A percentile compares a stretch with the other conserved stretches of the same genome.
These are phyloP conservation scores for Pyronema domesticum DNA, from an alignment of 495 filamentous ascomycete species.

Conservation along the genomic window DNA sequence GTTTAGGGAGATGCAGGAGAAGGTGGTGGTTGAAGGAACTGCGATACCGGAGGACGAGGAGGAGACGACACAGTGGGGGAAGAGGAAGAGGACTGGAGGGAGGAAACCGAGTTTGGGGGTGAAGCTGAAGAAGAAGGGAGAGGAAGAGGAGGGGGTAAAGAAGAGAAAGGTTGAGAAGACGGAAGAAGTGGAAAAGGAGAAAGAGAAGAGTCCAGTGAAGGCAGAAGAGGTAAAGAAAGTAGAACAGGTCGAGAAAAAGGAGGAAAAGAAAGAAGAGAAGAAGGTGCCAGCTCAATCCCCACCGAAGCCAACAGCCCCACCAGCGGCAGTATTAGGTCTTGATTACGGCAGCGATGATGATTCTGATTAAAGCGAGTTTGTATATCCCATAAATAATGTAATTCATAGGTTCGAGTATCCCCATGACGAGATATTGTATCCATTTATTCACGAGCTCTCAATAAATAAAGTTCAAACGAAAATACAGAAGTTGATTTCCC, in stretches of 20 bases:
- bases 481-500: not conserved
- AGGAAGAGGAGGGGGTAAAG: not conserved
- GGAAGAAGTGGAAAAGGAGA: not conserved
- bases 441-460: not conserved
- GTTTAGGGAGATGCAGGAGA: not conserved
- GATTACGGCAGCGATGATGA: slow-evolving; percentile 4
- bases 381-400: not conserved
- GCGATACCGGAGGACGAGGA: not conserved
- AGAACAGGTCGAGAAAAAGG: not conserved
- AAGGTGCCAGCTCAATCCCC: not conserved
- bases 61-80: not conserved
- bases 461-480: not conserved
- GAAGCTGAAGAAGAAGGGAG: slow-evolving; percentile 1
- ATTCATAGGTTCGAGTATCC: too few relatives aligned
- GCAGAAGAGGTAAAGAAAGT: not conserved
- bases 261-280: not conserved
- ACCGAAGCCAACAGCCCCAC: not conserved
- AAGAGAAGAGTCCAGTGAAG: slow-evolving; percentile 1
- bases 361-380: not conserved
- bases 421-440: too few relatives aligned
- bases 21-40: slow-evolving; percentile 1
- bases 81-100: not conserved
- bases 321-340: not conserved
- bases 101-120: not conserved
- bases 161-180: not conserved